Evolutionary conservation across 2,329 filamentous ascomycete genomes (phyloP).

Genomic region (Sclerotinia trifoliorum): DNA sequence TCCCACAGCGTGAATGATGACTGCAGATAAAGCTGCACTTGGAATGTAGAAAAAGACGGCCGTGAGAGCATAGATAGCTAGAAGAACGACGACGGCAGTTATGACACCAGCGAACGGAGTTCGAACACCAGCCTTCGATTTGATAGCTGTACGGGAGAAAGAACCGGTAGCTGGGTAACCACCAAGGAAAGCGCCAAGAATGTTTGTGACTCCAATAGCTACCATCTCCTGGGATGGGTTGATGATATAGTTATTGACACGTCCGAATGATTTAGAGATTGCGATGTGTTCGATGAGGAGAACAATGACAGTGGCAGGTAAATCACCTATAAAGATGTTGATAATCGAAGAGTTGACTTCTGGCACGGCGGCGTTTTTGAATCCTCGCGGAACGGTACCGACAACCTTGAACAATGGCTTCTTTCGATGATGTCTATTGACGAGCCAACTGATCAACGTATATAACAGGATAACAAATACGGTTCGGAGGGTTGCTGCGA

Average conservation of each 20-base stretch:
- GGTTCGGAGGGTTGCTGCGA: conserved; percentile 84
- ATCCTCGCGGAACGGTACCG: conserved; percentile 77
- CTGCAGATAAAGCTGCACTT: conserved; percentile 72
- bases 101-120: conserved; percentile 89
- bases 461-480: conserved; percentile 90
- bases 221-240: conserved; percentile 95
- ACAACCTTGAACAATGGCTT: conserved; percentile 73
- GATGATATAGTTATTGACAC: conserved; percentile 94
- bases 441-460: conserved; percentile 84
- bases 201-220: conserved; percentile 85
- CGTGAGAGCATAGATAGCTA: conserved; percentile 86
- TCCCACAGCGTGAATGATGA: conserved; percentile 94
- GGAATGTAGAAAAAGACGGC: conserved; percentile 94
- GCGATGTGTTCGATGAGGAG: conserved; percentile 95
- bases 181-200: conserved; percentile 87
- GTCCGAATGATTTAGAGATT: conserved; percentile 94
- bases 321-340: conserved; percentile 63
- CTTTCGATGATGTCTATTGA: conserved; percentile 66
- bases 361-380: conserved; percentile 75
- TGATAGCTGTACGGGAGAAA: conserved; percentile 94
- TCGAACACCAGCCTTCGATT: conserved; percentile 91
- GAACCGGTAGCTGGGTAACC: conserved; percentile 92
- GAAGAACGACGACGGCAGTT: conserved; percentile 78
- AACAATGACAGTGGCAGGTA: conserved; percentile 90
- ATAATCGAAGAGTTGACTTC: conserved; percentile 65